Evolutionary conservation across 2,329 filamentous ascomycete species (phyloP).

Genomic region (Aspergillus udagawae): DNA sequence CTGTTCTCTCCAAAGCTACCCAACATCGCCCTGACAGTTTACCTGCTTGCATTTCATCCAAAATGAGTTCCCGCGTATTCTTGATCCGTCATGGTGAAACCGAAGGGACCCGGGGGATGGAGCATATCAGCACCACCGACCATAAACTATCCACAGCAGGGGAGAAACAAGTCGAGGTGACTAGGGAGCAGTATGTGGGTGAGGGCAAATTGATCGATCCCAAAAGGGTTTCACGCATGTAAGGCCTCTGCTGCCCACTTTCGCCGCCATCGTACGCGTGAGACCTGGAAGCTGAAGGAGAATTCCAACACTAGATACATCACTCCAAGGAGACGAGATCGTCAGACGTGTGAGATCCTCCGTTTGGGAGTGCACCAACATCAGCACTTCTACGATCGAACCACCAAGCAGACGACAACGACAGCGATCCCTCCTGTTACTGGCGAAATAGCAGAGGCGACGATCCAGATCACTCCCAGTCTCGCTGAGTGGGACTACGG

Average conservation of each 20-base stretch:
- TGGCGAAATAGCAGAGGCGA: slow-evolving; percentile 19
- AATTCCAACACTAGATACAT: slow-evolving; percentile 28
- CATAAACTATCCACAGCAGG: slow-evolving; percentile 41
- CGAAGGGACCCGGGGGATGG: slow-evolving; percentile 46
- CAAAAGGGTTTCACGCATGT: slow-evolving; percentile 41
- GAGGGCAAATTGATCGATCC: slow-evolving; percentile 51
- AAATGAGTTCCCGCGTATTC: slow-evolving; percentile 23
- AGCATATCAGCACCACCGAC: slow-evolving; percentile 46
- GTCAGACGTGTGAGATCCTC: slow-evolving; percentile 48
- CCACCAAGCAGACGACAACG: background rate
- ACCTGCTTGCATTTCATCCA: background rate
- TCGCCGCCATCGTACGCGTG: background rate
- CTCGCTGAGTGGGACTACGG: slow-evolving; percentile 63
- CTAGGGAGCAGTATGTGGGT: slow-evolving; percentile 47
- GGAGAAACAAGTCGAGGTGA: slow-evolving; percentile 43
- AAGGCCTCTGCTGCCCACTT: background rate
- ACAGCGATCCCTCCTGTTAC: background rate
- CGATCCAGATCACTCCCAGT: slow-evolving; percentile 40
- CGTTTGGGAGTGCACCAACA: slow-evolving; percentile 32
- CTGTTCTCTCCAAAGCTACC: background rate
- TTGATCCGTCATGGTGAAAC: slow-evolving; percentile 43
- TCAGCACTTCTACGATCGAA: background rate
- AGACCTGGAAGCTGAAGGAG: background rate
- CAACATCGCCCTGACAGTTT: background rate
- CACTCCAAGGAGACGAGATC: slow-evolving; percentile 41